Evolutionary conservation across 768 basidiomycete species (phyloP).

Genomic region (Coprinopsis marcescibilis): DNA sequence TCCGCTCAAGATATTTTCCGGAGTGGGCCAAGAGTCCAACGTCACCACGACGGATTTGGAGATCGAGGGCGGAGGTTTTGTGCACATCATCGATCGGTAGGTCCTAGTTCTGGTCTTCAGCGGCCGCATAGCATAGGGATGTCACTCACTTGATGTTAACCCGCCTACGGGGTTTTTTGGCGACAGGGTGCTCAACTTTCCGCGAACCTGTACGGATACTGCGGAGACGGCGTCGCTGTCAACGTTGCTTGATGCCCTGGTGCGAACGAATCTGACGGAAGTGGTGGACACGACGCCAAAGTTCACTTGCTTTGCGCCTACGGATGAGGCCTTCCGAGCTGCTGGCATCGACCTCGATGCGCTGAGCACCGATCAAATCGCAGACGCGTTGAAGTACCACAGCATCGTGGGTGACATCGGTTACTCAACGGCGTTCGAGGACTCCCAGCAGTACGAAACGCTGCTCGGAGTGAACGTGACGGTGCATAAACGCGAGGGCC

Average conservation of each 20-base stretch:
- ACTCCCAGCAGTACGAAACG: slow-evolving; percentile 4
- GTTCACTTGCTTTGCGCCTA: slow-evolving; percentile 11
- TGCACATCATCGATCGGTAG: slow-evolving; percentile 10
- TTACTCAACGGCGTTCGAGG: slow-evolving; percentile 10
- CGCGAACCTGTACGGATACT: slow-evolving; percentile 5
- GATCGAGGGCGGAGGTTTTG: slow-evolving; percentile 5
- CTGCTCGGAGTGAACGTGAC: slow-evolving; percentile 6
- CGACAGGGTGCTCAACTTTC: slow-evolving; percentile 10
- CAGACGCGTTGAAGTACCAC: slow-evolving; percentile 10
- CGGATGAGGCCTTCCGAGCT: slow-evolving; percentile 5
- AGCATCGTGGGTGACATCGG: slow-evolving; percentile 8
- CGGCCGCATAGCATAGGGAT: too few relatives aligned
- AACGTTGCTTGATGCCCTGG: not conserved
- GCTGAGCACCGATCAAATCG: not conserved
- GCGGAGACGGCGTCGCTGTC: not conserved
- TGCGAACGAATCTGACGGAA: not conserved
- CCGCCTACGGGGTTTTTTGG: too few relatives aligned
- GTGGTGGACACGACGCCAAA: slow-evolving; percentile 8
- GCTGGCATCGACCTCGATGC: not conserved
- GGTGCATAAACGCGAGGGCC: slow-evolving; percentile 7
- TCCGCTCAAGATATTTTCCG: slow-evolving; percentile 6
- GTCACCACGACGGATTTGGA: slow-evolving; percentile 1
- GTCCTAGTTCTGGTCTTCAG: not conserved
- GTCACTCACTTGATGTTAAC: too few relatives aligned
- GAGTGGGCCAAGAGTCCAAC: not conserved